phyloP scores from a whole-genome alignment of 257 asterid species.

The Thymus quinquecostatus region DNA sequence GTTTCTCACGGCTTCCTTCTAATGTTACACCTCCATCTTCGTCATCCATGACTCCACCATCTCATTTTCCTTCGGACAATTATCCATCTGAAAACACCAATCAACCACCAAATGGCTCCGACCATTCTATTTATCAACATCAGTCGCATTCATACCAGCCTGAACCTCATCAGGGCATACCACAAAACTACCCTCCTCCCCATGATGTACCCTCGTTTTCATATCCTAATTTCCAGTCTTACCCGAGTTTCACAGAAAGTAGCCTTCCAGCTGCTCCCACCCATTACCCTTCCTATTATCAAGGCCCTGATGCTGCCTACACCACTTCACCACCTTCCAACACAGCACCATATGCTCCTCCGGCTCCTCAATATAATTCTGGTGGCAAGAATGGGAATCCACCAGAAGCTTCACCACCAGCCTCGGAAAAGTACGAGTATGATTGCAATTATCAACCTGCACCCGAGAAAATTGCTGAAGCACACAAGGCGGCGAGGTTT shows the following conservation, averaged over 20 bases:
- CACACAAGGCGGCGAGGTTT: constrained; percentile 94
- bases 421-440: constrained; percentile 50
- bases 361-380: constrained; percentile 51
- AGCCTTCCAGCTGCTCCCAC: constrained; percentile 76
- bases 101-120: constrained; percentile 55
- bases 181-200: constrained; percentile 60
- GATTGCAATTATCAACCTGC: constrained; percentile 84
- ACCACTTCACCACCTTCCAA: constrained; percentile 49
- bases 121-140: constrained; percentile 42
- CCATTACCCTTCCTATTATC: constrained; percentile 66
- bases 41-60: constrained; percentile 40
- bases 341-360: constrained; percentile 44
- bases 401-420: constrained; percentile 49
- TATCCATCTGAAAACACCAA: constrained; percentile 40
- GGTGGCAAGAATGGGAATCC: constrained; percentile 47
- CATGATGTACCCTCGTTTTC: constrained; percentile 51
- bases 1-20: constrained; percentile 45
- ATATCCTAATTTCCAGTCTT: constrained; percentile 76
- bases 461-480: constrained; percentile 84
- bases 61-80: constrained; percentile 34
- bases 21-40: constrained; percentile 39
- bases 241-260: constrained; percentile 76
- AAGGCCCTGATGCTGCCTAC: constrained; percentile 60
- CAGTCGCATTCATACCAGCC: constrained; percentile 54
- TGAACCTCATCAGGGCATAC: constrained; percentile 47